Evolutionary conservation across 495 filamentous ascomycete genomes (phyloP).

Genomic region (Podospora comata): DNA sequence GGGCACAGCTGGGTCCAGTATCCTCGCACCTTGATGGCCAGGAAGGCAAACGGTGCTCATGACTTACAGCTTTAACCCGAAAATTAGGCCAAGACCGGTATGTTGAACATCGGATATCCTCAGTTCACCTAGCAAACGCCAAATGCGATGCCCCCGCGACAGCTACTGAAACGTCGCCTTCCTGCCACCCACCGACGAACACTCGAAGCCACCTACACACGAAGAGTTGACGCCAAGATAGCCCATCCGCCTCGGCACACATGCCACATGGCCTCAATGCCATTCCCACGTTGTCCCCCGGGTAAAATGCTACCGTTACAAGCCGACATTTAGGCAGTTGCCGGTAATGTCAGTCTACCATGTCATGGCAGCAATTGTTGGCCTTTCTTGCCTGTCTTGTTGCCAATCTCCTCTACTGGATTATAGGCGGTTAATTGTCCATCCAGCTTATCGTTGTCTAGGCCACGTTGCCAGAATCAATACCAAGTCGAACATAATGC

Average conservation of each 20-base stretch:
- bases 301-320: constrained; percentile 1
- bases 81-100: too few species aligned
- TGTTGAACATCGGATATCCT: too few species aligned
- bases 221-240: background rate
- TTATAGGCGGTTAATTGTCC: constrained; percentile 4
- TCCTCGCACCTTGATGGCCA: too few species aligned
- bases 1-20: too few species aligned
- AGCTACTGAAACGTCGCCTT: background rate
- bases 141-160: too few species aligned
- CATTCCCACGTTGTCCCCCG: background rate
- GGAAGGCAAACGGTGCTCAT: too few species aligned
- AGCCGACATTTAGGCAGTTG: constrained; percentile 31
- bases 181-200: background rate
- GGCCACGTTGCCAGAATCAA: constrained; percentile 30
- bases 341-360: constrained; percentile 19
- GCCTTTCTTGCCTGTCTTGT: background rate
- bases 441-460: constrained; percentile 14
- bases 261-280: background rate
- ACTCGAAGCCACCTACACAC: background rate
- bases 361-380: constrained; percentile 11
- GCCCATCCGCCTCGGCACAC: background rate
- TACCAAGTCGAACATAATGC: constrained; percentile 10
- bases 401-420: background rate
- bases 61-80: too few species aligned
- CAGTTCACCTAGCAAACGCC: too few species aligned